A percentile compares a stretch with the other conserved stretches of the same genome.
phyloP scores from a whole-genome alignment of 352 stramenopile genomes.

The Globisporangium middletonii region DNA sequence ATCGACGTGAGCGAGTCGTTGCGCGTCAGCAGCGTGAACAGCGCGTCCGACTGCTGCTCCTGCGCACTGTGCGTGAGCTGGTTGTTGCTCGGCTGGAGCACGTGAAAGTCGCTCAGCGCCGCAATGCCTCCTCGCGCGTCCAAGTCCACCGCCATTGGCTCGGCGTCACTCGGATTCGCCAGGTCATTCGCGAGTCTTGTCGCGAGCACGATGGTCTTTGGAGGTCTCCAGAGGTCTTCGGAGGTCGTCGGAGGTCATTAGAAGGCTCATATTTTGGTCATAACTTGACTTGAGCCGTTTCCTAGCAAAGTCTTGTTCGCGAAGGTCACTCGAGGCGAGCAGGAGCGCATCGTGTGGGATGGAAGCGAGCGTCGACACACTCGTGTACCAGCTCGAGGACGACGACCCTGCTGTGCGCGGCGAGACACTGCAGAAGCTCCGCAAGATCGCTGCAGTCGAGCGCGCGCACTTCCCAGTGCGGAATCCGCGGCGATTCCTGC shows the following conservation, averaged over 20 bases:
- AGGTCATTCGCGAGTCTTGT: no score
- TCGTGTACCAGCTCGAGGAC: constrained; percentile 80
- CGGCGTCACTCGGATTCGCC: not conserved
- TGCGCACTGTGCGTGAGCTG: constrained; percentile 8
- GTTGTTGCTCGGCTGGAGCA: constrained; percentile 2
- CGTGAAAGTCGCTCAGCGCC: constrained; percentile 2
- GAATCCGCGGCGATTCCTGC: constrained; percentile 65
- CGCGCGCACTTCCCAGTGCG: constrained; percentile 58
- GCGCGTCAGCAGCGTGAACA: constrained; percentile 7
- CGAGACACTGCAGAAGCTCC: constrained; percentile 54
- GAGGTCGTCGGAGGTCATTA: no score
- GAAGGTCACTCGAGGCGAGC: no score
- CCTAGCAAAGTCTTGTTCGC: not conserved
- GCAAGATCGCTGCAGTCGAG: constrained; percentile 60
- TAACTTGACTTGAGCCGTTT: not conserved
- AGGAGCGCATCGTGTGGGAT: constrained; percentile 13
- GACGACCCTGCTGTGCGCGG: constrained; percentile 47
- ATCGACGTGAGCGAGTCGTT: constrained; percentile 13
- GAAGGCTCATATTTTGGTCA: no score
- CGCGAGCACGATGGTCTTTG: no score
- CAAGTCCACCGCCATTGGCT: constrained; percentile 1
- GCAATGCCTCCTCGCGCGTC: not conserved
- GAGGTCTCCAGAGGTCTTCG: no score
- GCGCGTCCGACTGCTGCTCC: not conserved
- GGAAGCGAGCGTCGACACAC: constrained; percentile 55